A percentile compares a stretch with the other conserved stretches of the same genome.
phyloP scores from a whole-genome alignment of 2,329 filamentous ascomycete species.

The Trichophyton verrucosum region DNA sequence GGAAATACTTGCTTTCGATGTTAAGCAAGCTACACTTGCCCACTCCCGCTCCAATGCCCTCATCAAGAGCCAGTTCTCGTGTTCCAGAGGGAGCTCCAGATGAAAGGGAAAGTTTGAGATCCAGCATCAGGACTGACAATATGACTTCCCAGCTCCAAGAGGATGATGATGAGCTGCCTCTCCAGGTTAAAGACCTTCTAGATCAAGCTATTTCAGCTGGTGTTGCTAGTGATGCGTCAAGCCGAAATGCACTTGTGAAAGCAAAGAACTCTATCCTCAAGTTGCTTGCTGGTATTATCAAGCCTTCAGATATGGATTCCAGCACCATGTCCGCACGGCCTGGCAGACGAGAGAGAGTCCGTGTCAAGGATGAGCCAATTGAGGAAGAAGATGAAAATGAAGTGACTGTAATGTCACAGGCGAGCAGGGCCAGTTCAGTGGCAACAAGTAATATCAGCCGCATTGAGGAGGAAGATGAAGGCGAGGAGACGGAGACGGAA shows the following conservation, averaged over 20 bases:
- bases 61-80: slow-evolving; percentile 38
- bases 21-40: slow-evolving; percentile 73
- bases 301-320: background rate
- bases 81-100: slow-evolving; percentile 47
- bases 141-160: slow-evolving; percentile 33
- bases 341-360: background rate
- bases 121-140: slow-evolving; percentile 23
- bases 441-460: background rate
- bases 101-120: slow-evolving; percentile 45
- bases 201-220: slow-evolving; percentile 43
- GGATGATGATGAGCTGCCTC: slow-evolving; percentile 41
- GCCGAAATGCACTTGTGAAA: slow-evolving; percentile 35
- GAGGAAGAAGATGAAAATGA: slow-evolving; percentile 6
- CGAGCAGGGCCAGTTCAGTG: background rate
- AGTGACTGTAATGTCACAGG: background rate
- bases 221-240: slow-evolving; percentile 30
- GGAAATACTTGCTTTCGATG: slow-evolving; percentile 65
- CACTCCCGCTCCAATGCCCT: slow-evolving; percentile 49
- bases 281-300: slow-evolving; percentile 21
- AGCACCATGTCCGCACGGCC: background rate
- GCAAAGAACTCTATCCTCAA: slow-evolving; percentile 34
- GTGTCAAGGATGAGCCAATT: slow-evolving; percentile 9
- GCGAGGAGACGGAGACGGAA: slow-evolving; percentile 12
- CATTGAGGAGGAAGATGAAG: slow-evolving; percentile 11
- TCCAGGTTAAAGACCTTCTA: slow-evolving; percentile 45